A percentile compares a stretch with the other conserved stretches of the same genome.
Evolutionary conservation across 2,329 filamentous ascomycete genomes (phyloP).

Genomic region (Aspergillus novoparasiticus): DNA sequence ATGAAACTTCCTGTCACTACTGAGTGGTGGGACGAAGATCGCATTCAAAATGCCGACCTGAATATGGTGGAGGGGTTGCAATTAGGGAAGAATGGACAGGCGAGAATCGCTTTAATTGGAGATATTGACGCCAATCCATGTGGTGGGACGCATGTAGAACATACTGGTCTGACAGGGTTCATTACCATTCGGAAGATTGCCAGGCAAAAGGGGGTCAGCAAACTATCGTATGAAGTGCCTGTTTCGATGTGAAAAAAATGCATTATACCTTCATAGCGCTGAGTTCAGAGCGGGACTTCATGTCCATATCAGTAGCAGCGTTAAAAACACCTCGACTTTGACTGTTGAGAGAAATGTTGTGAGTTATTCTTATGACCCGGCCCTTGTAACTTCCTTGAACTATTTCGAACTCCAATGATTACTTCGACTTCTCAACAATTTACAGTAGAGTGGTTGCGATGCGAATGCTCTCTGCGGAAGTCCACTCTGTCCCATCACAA

Average conservation of each 20-base stretch:
- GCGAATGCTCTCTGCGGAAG: too few relatives aligned
- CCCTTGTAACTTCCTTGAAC: too few relatives aligned
- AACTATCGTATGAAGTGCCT: slow-evolving; percentile 30
- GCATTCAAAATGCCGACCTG: slow-evolving; percentile 8
- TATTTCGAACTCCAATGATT: too few relatives aligned
- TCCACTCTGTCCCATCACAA: too few relatives aligned
- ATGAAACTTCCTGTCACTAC: slow-evolving; percentile 25
- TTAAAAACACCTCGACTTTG: too few relatives aligned
- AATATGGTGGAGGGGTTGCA: slow-evolving; percentile 21
- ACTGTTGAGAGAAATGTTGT: too few relatives aligned
- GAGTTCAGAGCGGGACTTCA: background rate
- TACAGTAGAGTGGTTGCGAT: too few relatives aligned
- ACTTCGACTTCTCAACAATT: too few relatives aligned
- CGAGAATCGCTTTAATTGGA: slow-evolving; percentile 31
- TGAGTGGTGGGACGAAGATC: slow-evolving; percentile 28
- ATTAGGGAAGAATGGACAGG: slow-evolving; percentile 20
- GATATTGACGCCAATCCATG: slow-evolving; percentile 34
- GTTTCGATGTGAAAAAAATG: background rate
- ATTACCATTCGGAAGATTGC: slow-evolving; percentile 32
- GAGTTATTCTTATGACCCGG: too few relatives aligned
- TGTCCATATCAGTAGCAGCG: background rate
- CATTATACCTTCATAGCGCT: too few relatives aligned
- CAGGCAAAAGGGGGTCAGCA: slow-evolving; percentile 32
- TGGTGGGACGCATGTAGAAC: slow-evolving; percentile 33
- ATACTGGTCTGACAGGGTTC: slow-evolving; percentile 25